Percentiles rank a stretch among this genome's conserved stretches.
These are phyloP conservation scores for Wickerhamiella azyma DNA, from an alignment of 805 yeast species.

Conservation along the genomic window DNA sequence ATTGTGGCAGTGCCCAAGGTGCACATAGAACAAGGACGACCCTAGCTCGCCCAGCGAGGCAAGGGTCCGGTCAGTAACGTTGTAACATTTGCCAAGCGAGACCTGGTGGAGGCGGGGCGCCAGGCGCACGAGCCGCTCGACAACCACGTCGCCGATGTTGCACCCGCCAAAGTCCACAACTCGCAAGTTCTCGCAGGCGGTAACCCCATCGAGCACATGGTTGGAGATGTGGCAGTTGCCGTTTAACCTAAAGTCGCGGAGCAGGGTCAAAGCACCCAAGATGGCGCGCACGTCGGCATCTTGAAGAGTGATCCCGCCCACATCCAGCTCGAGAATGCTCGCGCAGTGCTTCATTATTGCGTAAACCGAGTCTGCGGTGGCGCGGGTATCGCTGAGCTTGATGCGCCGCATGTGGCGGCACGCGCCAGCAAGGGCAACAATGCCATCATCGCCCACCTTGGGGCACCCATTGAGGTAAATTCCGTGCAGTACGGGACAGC, in stretches of 20 bases:
- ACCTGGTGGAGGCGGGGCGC: constrained; percentile 85
- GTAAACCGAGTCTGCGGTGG: constrained; percentile 50
- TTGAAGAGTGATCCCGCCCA: constrained; percentile 28
- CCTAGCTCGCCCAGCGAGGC: constrained; percentile 61
- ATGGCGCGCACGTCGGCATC: constrained; percentile 46
- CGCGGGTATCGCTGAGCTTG: constrained; percentile 53
- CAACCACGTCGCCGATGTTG: constrained; percentile 65
- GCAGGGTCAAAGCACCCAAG: constrained; percentile 48
- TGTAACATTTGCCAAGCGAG: constrained; percentile 76
- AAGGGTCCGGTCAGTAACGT: constrained; percentile 70
- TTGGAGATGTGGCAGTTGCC: constrained; percentile 59
- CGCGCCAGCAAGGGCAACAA: constrained; percentile 40
- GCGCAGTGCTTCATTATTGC: constrained; percentile 60
- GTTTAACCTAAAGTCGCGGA: constrained; percentile 75
- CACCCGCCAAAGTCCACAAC: constrained; percentile 79
- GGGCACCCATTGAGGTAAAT: constrained; percentile 78
- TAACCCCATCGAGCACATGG: constrained; percentile 35
- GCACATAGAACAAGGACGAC: constrained; percentile 71
- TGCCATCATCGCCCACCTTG: constrained; percentile 50
- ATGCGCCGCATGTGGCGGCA: constrained; percentile 74
- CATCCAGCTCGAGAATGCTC: constrained; percentile 74
- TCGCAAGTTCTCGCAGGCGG: constrained; percentile 48
- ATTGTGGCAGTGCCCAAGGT: constrained; percentile 83
- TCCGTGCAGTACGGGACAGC: constrained; percentile 74
- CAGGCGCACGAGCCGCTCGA: constrained; percentile 51